Percentiles rank a stretch among this genome's conserved stretches.
phyloP scores from a whole-genome alignment of 75 land plant genomes.

The Pinus albicaulis region DNA sequence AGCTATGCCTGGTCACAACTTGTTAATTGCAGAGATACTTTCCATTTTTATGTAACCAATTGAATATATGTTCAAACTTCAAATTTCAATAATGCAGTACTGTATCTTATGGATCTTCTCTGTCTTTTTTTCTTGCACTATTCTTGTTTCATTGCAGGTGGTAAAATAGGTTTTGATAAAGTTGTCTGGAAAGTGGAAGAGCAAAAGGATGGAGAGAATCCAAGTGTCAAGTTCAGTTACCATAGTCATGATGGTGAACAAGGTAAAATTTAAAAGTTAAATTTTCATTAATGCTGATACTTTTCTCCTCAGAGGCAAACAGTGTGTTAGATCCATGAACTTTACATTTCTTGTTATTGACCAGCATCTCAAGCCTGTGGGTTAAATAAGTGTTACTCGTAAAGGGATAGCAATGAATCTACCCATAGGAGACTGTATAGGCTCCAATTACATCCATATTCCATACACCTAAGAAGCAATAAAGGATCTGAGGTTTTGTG shows the following conservation, averaged over 20 bases:
- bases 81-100: neutral
- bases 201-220: constrained; percentile 44
- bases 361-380: no score
- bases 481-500: neutral
- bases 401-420: no score
- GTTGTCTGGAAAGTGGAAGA: constrained; percentile 77
- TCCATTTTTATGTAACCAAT: no score
- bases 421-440: no score
- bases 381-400: no score
- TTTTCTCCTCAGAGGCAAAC: neutral
- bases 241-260: constrained; percentile 91
- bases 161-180: constrained; percentile 84
- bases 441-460: neutral
- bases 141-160: constrained; percentile 45
- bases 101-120: neutral
- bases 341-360: neutral
- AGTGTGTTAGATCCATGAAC: neutral
- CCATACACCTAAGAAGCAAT: neutral
- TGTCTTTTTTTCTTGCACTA: neutral
- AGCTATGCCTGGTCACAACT: no score
- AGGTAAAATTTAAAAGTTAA: constrained; percentile 47
- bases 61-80: neutral
- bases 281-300: neutral
- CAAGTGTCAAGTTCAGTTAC: constrained; percentile 83
- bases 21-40: no score